phyloP scores from a whole-genome alignment of 768 basidiomycete genomes.

The Coprinellus aureogranulatus region DNA sequence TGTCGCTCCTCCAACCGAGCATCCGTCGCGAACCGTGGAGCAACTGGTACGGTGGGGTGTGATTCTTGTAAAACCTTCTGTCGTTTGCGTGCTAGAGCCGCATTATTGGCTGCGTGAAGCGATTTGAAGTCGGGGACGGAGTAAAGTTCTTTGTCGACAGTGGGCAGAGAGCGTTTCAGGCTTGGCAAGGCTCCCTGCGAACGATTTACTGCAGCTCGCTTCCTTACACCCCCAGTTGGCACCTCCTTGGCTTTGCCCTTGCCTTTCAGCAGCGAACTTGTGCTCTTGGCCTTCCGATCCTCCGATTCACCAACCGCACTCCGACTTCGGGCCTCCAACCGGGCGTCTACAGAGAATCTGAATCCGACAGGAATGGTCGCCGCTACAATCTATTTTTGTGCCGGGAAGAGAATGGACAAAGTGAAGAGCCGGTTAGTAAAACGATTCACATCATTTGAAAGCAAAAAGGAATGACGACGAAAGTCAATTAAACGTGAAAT shows the following conservation, averaged over 20 bases:
- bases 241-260: conserved; percentile 2
- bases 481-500: background rate
- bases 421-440: background rate
- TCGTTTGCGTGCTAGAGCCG: conserved; percentile 40
- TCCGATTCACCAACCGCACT: conserved; percentile 10
- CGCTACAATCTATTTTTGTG: conserved; percentile 9
- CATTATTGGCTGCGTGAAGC: conserved; percentile 51
- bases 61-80: conserved; percentile 31
- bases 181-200: conserved; percentile 4
- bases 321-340: conserved; percentile 45
- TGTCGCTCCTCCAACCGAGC: conserved; percentile 59
- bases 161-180: background rate
- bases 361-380: conserved; percentile 51
- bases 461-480: background rate
- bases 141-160: background rate
- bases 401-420: conserved; percentile 6
- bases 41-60: conserved; percentile 45
- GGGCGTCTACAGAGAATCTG: conserved; percentile 50
- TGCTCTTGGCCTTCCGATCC: conserved; percentile 11
- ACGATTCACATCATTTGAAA: background rate
- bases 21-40: conserved; percentile 52
- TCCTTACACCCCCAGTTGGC: background rate
- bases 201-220: too few relatives aligned
- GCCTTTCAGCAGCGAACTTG: background rate
- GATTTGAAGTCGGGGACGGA: conserved; percentile 54